These are phyloP conservation scores for Mucor mucedo DNA, from an alignment of 371 early-diverging fungal genomes.

Conservation along the genomic window DNA sequence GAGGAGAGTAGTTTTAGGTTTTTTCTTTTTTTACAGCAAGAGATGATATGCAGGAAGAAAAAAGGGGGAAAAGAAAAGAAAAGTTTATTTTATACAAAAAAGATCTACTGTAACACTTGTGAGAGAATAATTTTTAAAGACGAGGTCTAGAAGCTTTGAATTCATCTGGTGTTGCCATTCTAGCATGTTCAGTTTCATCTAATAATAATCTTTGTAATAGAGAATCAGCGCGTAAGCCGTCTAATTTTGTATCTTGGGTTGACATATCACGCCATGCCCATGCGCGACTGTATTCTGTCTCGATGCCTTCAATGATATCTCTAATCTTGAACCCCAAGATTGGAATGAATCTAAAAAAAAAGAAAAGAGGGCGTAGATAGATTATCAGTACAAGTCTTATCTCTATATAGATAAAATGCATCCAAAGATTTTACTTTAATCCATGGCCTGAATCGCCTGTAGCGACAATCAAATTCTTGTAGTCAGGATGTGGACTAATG, in stretches of 20 bases:
- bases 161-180: slow-evolving; percentile 25
- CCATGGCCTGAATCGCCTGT: slow-evolving; percentile 58
- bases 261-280: slow-evolving; percentile 37
- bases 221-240: slow-evolving; percentile 28
- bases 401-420: too few relatives aligned
- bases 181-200: slow-evolving; percentile 17
- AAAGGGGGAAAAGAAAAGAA: too few relatives aligned
- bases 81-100: not conserved
- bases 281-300: slow-evolving; percentile 29
- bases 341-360: slow-evolving; percentile 37
- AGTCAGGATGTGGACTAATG: slow-evolving; percentile 47
- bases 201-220: slow-evolving; percentile 21
- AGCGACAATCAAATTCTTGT: slow-evolving; percentile 46
- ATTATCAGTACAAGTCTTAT: not conserved
- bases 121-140: not conserved
- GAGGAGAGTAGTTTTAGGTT: too few relatives aligned
- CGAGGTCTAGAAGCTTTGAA: slow-evolving; percentile 20
- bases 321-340: slow-evolving; percentile 38
- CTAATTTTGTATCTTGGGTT: slow-evolving; percentile 30
- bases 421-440: slow-evolving; percentile 39
- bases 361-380: not conserved
- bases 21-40: too few relatives aligned
- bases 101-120: not conserved
- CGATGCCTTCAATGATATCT: slow-evolving; percentile 38
- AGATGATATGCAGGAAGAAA: too few relatives aligned